Evolutionary conservation across 2,329 filamentous ascomycete genomes (phyloP), one percentile per base, ranked within the genome.

Genomic region (Apiospora hydei): DNA sequence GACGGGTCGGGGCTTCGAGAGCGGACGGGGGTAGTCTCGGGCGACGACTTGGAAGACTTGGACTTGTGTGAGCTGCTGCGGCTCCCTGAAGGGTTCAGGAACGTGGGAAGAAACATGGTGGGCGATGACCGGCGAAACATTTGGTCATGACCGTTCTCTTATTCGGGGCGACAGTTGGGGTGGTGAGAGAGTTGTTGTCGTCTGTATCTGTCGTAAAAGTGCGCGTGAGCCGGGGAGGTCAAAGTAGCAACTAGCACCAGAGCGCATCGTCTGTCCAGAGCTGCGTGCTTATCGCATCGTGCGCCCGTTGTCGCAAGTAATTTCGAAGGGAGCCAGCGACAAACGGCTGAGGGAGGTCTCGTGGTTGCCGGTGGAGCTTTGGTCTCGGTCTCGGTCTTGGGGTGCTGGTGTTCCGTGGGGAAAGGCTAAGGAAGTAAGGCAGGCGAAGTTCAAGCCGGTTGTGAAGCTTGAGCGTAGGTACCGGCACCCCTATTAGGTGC

Each of bases 51-150:
- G 44, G 64, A 51, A 34, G 69, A 61, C 51, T 26, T 61, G 38
- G 38, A 49, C 38, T 24, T 64, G 53, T 46, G 49, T 7, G 26
- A 41, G 30, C 68, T 47, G 68, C 26, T 43, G 47, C 34, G 34
- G 46, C 49, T 69, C 46, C 49, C 24, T 24, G 69, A 30, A 11
- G 69, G 69, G 41, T 46, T 66, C 41, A 70, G 53, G 24, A 70
- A 66, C 24, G 34, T 66, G 14, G 69, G 43, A 14, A 70, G 53
- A 41, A 70, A 70, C 69, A 79, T 79, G 38, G n/a, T 47, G 87
- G 76, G 88, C 91, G 10, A 91, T 84, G 0, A 90, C 90, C 0
- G 90, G 92, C 3, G 89, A 86, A 68, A 92, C 85, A 0, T 89
- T 90, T 70, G 57, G 92, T 85, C 4, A 89, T 88, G 1, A 91